Conservation (phyloP, 1,284 basidiomycete genomes). For the Rhodotorula sp. region DNA sequence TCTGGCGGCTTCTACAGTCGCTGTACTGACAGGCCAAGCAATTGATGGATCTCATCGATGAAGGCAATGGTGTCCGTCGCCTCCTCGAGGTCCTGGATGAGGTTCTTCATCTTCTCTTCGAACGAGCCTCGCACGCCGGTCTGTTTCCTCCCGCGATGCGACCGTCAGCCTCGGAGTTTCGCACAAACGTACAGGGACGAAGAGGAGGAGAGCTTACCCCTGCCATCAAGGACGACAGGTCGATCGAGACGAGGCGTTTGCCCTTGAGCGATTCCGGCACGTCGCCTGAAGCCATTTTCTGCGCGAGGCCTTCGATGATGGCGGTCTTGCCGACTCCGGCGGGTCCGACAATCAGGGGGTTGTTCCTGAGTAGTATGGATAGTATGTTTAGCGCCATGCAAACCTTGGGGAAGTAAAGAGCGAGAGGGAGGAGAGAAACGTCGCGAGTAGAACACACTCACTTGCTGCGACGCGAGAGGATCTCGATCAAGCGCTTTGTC, state of each 20-base stretch:
- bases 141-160: slow-evolving; percentile 62
- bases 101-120: slow-evolving; percentile 83
- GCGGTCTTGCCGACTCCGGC: slow-evolving; percentile 79
- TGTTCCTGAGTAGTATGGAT: slow-evolving; percentile 5
- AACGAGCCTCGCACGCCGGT: slow-evolving; percentile 86
- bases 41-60: slow-evolving; percentile 8
- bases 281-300: slow-evolving; percentile 81
- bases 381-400: too few relatives aligned
- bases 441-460: not conserved
- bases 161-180: slow-evolving; percentile 64
- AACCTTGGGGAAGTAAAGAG: too few relatives aligned
- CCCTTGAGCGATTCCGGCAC: slow-evolving; percentile 86
- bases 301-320: slow-evolving; percentile 85
- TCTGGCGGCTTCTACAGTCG: slow-evolving; percentile 73
- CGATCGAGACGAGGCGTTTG: slow-evolving; percentile 64
- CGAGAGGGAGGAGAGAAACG: not conserved
- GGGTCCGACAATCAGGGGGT: slow-evolving; percentile 23
- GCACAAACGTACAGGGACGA: slow-evolving; percentile 47
- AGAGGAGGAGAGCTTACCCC: not conserved
- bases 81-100: slow-evolving; percentile 78
- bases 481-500: slow-evolving; percentile 85
- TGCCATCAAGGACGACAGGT: slow-evolving; percentile 18
- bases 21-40: slow-evolving; percentile 10
- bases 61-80: slow-evolving; percentile 55
- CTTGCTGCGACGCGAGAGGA: slow-evolving; percentile 47